phyloP scores from a whole-genome alignment of 306 rosid genomes.

The Castanea crenata region DNA sequence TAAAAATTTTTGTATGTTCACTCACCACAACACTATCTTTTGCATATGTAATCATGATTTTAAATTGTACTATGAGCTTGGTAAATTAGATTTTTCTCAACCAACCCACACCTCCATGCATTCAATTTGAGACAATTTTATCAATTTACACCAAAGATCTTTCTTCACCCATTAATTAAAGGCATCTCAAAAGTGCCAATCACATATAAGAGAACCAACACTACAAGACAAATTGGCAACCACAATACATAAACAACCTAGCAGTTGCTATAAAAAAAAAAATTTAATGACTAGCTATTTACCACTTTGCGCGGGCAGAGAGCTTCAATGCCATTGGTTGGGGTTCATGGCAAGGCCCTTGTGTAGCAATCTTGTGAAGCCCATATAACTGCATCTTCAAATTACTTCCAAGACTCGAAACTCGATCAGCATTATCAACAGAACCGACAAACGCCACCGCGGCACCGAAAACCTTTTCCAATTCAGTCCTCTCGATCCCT shows the following conservation, averaged over 20 bases:
- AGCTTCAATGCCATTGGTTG: conserved; percentile 64
- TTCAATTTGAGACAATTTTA: neutral
- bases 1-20: too few relatives aligned
- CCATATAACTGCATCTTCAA: conserved; percentile 55
- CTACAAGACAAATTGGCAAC: neutral
- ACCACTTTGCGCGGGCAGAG: conserved; percentile 80
- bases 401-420: conserved; percentile 39
- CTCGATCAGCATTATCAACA: conserved; percentile 18
- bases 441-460: conserved; percentile 54
- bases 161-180: neutral
- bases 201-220: neutral
- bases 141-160: neutral
- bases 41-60: neutral
- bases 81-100: neutral
- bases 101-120: neutral
- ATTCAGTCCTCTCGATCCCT: conserved; percentile 71
- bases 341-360: conserved; percentile 67
- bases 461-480: conserved; percentile 58
- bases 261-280: neutral
- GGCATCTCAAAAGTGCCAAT: neutral
- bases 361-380: conserved; percentile 63
- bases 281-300: neutral
- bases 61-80: neutral
- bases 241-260: neutral
- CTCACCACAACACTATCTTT: neutral